These are phyloP conservation scores for Globisporangium parvum DNA, from an alignment of 352 stramenopile genomes.

Conservation along the genomic window DNA sequence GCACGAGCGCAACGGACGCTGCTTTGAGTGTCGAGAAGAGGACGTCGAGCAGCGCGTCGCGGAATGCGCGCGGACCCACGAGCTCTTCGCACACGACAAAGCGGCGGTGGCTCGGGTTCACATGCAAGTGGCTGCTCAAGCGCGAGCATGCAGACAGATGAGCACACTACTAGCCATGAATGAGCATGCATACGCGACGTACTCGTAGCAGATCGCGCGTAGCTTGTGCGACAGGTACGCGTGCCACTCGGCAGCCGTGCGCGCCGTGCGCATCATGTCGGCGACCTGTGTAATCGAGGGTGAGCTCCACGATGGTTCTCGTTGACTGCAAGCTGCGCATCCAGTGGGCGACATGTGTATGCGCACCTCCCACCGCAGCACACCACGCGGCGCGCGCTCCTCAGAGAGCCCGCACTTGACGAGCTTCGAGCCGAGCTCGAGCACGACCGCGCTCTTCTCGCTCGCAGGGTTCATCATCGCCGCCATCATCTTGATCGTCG, in stretches of 20 bases:
- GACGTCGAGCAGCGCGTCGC: conserved; percentile 54
- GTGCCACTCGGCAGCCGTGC: conserved; percentile 29
- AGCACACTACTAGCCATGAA: neutral
- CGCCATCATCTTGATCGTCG: conserved; percentile 6
- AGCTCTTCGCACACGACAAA: conserved; percentile 82
- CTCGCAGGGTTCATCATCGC: conserved; percentile 16
- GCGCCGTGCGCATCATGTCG: conserved; percentile 37
- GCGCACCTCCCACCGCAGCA: conserved; percentile 62
- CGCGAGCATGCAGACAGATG: neutral
- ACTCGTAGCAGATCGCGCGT: conserved; percentile 69
- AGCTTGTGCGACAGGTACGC: conserved; percentile 53
- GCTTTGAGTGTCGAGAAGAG: conserved; percentile 64
- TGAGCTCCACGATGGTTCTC: too few species aligned
- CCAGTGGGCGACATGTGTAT: neutral
- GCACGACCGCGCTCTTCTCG: conserved; percentile 65
- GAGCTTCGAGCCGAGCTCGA: conserved; percentile 70
- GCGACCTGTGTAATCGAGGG: conserved; percentile 25
- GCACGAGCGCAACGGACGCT: conserved; percentile 59
- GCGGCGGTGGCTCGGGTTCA: conserved; percentile 65
- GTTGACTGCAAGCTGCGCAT: neutral
- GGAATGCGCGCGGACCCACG: conserved; percentile 47
- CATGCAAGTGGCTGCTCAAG: conserved; percentile 41
- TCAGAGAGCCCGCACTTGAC: conserved; percentile 66
- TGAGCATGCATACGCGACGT: conserved; percentile 10
- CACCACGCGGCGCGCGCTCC: conserved; percentile 61